phyloP scores from a whole-genome alignment of 2,329 filamentous ascomycete species.

The Diaporthe vaccinii region DNA sequence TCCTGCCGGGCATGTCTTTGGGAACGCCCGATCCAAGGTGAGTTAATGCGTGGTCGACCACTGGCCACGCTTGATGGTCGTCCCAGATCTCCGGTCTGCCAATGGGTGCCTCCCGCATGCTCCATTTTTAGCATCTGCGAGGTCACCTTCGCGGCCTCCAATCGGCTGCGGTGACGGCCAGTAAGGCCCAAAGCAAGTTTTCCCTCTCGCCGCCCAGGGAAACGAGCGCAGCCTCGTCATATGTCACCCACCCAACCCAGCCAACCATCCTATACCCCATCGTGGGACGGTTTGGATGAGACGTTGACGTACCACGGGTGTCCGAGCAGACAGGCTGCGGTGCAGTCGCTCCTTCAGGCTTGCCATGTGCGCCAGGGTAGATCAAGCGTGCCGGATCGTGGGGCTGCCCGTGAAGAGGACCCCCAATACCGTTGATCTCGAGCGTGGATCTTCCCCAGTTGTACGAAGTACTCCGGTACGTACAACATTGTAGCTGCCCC shows the following conservation, averaged over 20 bases:
- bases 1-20: not conserved
- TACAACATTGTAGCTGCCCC: constrained; percentile 13
- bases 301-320: constrained; percentile 5
- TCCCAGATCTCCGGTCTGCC: constrained; percentile 34
- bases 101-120: constrained; percentile 34
- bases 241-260: constrained; percentile 17
- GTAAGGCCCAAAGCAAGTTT: constrained; percentile 33
- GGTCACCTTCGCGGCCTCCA: constrained; percentile 24
- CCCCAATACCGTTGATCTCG: constrained; percentile 19
- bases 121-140: constrained; percentile 35
- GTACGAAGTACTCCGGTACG: constrained; percentile 20
- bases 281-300: constrained; percentile 3
- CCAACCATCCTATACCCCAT: not conserved
- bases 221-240: constrained; percentile 29
- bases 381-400: constrained; percentile 23
- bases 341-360: constrained; percentile 9
- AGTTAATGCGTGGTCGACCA: not conserved
- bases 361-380: constrained; percentile 30
- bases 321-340: not conserved
- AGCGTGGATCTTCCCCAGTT: constrained; percentile 28
- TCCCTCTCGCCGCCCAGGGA: constrained; percentile 4
- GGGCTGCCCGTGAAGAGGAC: constrained; percentile 12
- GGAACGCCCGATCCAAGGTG: not conserved
- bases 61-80: constrained; percentile 23
- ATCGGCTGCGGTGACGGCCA: constrained; percentile 36